Evolutionary conservation across 139 green algal species (phyloP).

Genomic region (Ettlia oleoabundans): DNA sequence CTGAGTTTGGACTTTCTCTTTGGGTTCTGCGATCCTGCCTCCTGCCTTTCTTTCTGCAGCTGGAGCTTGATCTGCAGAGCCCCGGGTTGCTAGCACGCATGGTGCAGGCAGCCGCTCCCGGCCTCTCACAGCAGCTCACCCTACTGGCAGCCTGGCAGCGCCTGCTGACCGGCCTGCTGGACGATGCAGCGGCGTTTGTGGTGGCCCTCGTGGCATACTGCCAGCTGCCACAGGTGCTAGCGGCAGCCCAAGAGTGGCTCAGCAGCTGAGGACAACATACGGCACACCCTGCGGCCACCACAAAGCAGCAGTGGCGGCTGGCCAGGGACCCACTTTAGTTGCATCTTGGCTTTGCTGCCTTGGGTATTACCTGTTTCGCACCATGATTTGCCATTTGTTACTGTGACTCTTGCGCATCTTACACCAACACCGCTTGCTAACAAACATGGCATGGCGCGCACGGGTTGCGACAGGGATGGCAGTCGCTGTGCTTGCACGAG

Average conservation of each 20-base stretch:
- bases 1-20: background rate
- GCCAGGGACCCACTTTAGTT: no score
- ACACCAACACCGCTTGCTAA: no score
- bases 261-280: no score
- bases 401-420: no score
- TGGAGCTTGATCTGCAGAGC: constrained; percentile 13
- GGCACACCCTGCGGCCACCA: no score
- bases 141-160: background rate
- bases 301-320: no score
- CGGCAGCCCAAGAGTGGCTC: background rate
- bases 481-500: no score
- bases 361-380: no score
- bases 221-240: constrained; percentile 19
- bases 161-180: constrained; percentile 20
- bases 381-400: no score
- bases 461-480: no score
- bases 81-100: constrained; percentile 18
- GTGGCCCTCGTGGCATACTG: constrained; percentile 1
- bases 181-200: constrained; percentile 22
- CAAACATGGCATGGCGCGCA: no score
- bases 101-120: background rate
- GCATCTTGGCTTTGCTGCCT: no score
- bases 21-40: background rate
- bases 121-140: constrained; percentile 2
- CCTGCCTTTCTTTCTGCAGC: background rate